phyloP scores from a whole-genome alignment of 2,329 filamentous ascomycete species.

The Fusarium penzigii region DNA sequence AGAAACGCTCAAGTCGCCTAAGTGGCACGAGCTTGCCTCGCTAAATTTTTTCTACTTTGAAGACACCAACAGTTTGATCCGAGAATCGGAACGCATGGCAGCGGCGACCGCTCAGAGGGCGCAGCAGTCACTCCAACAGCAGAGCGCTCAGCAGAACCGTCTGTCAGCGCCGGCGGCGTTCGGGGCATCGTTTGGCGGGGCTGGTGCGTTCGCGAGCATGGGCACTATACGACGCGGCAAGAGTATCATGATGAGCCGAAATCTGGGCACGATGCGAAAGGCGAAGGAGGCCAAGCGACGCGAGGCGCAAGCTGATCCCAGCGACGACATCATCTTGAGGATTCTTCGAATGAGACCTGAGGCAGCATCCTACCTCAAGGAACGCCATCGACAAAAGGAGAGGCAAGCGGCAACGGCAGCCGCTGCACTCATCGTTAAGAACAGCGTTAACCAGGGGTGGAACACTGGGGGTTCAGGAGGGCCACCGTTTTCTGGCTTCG shows the following conservation, averaged over 20 bases:
- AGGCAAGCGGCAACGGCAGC: slow-evolving; percentile 85
- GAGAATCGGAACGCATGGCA: slow-evolving; percentile 95
- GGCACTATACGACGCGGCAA: slow-evolving; percentile 66
- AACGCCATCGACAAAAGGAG: slow-evolving; percentile 91
- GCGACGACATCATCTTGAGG: slow-evolving; percentile 95
- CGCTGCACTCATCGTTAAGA: slow-evolving; percentile 90
- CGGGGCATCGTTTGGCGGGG: slow-evolving; percentile 37
- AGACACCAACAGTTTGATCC: slow-evolving; percentile 83
- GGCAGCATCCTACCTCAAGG: slow-evolving; percentile 82
- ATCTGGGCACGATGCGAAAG: slow-evolving; percentile 93
- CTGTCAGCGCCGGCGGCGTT: slow-evolving; percentile 64
- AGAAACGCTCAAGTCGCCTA: slow-evolving; percentile 91
- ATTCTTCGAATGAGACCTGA: slow-evolving; percentile 95
- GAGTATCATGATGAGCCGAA: slow-evolving; percentile 92
- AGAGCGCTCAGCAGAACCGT: slow-evolving; percentile 57
- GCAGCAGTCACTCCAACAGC: slow-evolving; percentile 65
- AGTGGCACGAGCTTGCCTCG: slow-evolving; percentile 96
- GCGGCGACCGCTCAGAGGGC: slow-evolving; percentile 76
- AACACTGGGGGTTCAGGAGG: slow-evolving; percentile 37
- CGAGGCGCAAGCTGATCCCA: slow-evolving; percentile 93
- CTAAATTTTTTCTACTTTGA: slow-evolving; percentile 99
- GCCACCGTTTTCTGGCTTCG: slow-evolving; percentile 40
- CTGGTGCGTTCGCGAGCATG: slow-evolving; percentile 61
- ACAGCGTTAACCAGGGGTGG: slow-evolving; percentile 71
- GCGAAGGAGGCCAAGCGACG: slow-evolving; percentile 95